These are phyloP conservation scores for Komagataella ulmi DNA, from an alignment of 805 yeast genomes.

Conservation along the genomic window DNA sequence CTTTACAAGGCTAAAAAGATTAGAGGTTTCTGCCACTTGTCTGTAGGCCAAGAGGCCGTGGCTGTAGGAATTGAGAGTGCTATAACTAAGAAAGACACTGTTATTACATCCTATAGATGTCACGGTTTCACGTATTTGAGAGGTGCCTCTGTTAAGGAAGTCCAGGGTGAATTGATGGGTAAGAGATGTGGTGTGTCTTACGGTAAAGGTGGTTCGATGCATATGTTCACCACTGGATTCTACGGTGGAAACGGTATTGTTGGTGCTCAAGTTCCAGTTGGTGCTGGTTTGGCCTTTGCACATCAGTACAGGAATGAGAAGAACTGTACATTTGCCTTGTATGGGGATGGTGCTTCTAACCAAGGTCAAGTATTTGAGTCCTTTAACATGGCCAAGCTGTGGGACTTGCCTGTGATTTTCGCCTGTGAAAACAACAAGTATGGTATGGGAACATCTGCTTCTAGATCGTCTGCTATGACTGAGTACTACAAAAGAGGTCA, in stretches of 20 bases:
- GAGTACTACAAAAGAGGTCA: slow-evolving; percentile 99
- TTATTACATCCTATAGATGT: slow-evolving; percentile 96
- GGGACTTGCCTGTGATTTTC: slow-evolving; percentile 90
- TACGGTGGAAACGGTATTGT: slow-evolving; percentile 99
- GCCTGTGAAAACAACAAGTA: slow-evolving; percentile 98
- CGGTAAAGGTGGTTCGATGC: slow-evolving; percentile 99
- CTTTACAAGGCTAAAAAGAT: slow-evolving; percentile 96
- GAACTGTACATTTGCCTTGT: slow-evolving; percentile 74
- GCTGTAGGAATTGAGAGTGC: slow-evolving; percentile 98
- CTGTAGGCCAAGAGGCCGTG: slow-evolving; percentile 97
- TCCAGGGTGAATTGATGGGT: slow-evolving; percentile 95
- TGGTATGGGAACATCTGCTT: slow-evolving; percentile 99
- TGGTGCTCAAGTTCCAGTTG: slow-evolving; percentile 98
- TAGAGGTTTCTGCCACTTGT: slow-evolving; percentile 97
- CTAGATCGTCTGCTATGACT: slow-evolving; percentile 92
- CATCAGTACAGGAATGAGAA: slow-evolving; percentile 81
- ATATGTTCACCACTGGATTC: slow-evolving; percentile 90
- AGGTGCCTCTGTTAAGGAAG: slow-evolving; percentile 83
- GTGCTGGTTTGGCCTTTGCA: slow-evolving; percentile 97
- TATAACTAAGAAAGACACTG: slow-evolving; percentile 69
- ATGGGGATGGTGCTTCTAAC: slow-evolving; percentile 99
- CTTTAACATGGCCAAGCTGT: slow-evolving; percentile 97
- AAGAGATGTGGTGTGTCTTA: slow-evolving; percentile 86
- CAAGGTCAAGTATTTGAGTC: slow-evolving; percentile 99
- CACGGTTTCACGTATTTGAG: slow-evolving; percentile 97